Evolutionary conservation across 768 basidiomycete genomes (phyloP), one percentile per base, ranked within the genome.

Genomic region (Calocera cornea): DNA sequence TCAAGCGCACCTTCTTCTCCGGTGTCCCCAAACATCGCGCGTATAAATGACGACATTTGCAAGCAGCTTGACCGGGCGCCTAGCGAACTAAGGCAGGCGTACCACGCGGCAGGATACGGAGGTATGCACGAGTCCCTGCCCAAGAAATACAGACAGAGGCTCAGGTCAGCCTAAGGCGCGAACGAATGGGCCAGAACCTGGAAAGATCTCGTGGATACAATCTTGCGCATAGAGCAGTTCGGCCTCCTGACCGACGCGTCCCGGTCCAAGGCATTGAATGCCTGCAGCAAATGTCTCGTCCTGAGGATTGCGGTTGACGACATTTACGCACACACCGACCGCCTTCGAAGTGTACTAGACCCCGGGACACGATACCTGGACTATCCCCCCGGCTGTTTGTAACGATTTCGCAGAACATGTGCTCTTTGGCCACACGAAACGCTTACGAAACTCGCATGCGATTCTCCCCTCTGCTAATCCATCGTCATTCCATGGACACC

Each of bases 41-140:
- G 54, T 2, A 60, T 60, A 60, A 60, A 60, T 33, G 54, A 60
- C 31, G 54, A 60, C 22, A 60, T 60, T 7, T 60, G 54, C 54
- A 60, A 60, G 54, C 54, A 60, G 54, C 54, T 60, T 29, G 54
- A 60, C 14, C 11, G 54, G 22, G 54, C 54, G 19, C 31, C 54
- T 19, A 60, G 54, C 31, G 54, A 60, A 22, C 54, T 60, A 2
- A 11, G 54, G 19, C 27, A 60, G 54, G 54, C 54, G 14, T 60
- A 60, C 31, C 54, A 60, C 19, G 31, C 24, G 2, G 24, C 54
- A 7, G 54, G 54, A 2, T 60, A 60, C 31, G 54, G 54, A 60
- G 54, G 54, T 60, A 60, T 33, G 54, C 24, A 24, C 24, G 31
- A 22, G 31, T 60, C 31, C 54, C 44, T 24, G 19, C 44, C 19